Conservation (phyloP, 1,284 basidiomycete genomes). For the Ganoderma lingzhi region DNA sequence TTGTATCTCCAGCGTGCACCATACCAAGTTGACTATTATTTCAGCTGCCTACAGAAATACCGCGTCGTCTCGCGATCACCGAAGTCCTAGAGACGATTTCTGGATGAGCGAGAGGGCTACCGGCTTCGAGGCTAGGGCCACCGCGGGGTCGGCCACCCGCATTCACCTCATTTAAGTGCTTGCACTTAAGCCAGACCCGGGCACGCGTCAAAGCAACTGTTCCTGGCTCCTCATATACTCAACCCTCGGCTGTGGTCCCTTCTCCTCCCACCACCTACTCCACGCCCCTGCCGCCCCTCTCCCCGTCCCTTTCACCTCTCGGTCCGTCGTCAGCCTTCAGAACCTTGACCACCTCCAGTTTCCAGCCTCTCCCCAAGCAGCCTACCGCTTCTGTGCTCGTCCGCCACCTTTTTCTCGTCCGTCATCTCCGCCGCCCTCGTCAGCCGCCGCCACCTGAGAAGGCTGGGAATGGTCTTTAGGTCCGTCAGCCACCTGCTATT, state of each 20-base stretch:
- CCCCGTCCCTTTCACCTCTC: not conserved
- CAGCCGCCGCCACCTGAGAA: not conserved
- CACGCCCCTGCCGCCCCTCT: not conserved
- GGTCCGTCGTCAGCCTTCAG: not conserved
- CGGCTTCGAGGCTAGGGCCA: not conserved
- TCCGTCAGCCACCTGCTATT: not conserved
- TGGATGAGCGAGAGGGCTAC: not conserved
- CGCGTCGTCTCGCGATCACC: too few species aligned
- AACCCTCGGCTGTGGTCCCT: not conserved
- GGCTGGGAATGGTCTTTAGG: not conserved
- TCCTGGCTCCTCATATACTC: not conserved
- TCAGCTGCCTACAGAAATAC: not conserved
- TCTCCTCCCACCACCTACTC: not conserved
- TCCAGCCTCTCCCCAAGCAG: not conserved
- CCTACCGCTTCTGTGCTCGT: not conserved
- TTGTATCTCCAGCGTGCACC: not conserved
- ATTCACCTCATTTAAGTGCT: too few species aligned
- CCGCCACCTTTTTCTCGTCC: not conserved
- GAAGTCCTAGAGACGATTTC: not conserved
- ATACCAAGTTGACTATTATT: not conserved
- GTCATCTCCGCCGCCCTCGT: not conserved
- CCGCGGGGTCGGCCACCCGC: not conserved
- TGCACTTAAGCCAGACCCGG: not conserved
- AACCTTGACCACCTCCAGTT: not conserved
- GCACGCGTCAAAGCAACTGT: not conserved